Evolutionary conservation across 1,284 basidiomycete genomes (phyloP).

Genomic region (Erythrobasidium hasegawianum): DNA sequence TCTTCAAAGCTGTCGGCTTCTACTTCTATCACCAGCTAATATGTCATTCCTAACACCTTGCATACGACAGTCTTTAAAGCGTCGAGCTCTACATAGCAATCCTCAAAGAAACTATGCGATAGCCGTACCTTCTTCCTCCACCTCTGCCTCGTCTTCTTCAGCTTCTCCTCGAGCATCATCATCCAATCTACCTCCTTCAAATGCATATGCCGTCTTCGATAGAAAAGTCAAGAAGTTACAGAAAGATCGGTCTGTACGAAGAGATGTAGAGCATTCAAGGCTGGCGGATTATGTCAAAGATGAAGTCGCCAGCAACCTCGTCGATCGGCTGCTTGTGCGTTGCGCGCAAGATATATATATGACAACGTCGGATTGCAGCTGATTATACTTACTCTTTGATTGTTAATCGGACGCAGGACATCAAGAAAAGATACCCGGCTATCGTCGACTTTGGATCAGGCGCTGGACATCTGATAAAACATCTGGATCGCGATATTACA

Average conservation of each 20-base stretch:
- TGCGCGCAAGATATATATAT: no score
- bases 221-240: constrained; percentile 75
- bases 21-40: no score
- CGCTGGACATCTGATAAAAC: constrained; percentile 84
- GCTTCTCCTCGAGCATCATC: constrained; percentile 11
- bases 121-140: constrained; percentile 7
- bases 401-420: constrained; percentile 62
- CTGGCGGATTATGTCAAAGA: constrained; percentile 88
- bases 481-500: constrained; percentile 69
- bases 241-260: constrained; percentile 66
- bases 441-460: constrained; percentile 91
- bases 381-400: not conserved
- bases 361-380: no score
- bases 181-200: constrained; percentile 23
- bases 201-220: constrained; percentile 66
- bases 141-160: constrained; percentile 19
- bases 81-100: not conserved
- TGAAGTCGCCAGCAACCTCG: constrained; percentile 83
- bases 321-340: constrained; percentile 76
- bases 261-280: constrained; percentile 60
- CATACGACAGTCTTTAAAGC: no score
- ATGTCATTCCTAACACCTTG: no score
- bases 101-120: constrained; percentile 29
- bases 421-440: constrained; percentile 74
- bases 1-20: no score